A percentile compares a stretch with the other conserved stretches of the same genome.
phyloP scores from a whole-genome alignment of 2,329 filamentous ascomycete species.

The Aspergillus glaucus region DNA sequence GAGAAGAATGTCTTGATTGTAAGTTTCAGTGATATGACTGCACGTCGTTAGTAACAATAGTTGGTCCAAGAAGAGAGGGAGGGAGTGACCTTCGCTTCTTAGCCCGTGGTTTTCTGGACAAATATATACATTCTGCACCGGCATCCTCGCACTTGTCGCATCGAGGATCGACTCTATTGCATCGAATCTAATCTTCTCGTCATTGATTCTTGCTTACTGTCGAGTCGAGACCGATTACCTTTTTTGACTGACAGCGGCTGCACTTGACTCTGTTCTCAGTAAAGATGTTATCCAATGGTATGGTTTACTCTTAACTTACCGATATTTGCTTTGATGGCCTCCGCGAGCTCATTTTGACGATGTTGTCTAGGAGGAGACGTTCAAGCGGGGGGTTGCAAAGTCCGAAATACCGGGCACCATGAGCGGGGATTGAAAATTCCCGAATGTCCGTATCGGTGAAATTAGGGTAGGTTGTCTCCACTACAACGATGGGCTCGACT shows the following conservation, averaged over 20 bases:
- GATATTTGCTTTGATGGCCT: constrained; percentile 4
- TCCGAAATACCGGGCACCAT: too few species aligned
- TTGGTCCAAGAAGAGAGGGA: not conserved
- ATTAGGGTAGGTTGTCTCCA: too few species aligned
- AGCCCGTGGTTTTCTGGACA: constrained; percentile 9
- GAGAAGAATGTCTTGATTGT: constrained; percentile 6
- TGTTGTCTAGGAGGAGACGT: too few species aligned
- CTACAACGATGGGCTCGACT: too few species aligned
- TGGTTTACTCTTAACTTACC: constrained; percentile 1
- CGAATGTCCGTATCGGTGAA: too few species aligned
- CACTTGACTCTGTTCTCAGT: constrained; percentile 6
- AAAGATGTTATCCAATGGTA: not conserved
- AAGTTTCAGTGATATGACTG: not conserved
- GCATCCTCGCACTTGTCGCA: constrained; percentile 14
- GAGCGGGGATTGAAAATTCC: too few species aligned
- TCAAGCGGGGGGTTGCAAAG: too few species aligned
- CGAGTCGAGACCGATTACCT: constrained; percentile 3
- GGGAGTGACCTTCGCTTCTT: constrained; percentile 6
- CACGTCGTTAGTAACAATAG: not conserved
- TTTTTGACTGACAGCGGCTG: constrained; percentile 12
- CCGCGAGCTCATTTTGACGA: not conserved
- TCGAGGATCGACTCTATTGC: constrained; percentile 11
- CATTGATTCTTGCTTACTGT: not conserved
- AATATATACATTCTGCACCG: constrained; percentile 9
- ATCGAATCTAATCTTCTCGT: constrained; percentile 11